Evolutionary conservation across 805 yeast genomes (phyloP).

Genomic region (Kluyveromyces aestuarii): DNA sequence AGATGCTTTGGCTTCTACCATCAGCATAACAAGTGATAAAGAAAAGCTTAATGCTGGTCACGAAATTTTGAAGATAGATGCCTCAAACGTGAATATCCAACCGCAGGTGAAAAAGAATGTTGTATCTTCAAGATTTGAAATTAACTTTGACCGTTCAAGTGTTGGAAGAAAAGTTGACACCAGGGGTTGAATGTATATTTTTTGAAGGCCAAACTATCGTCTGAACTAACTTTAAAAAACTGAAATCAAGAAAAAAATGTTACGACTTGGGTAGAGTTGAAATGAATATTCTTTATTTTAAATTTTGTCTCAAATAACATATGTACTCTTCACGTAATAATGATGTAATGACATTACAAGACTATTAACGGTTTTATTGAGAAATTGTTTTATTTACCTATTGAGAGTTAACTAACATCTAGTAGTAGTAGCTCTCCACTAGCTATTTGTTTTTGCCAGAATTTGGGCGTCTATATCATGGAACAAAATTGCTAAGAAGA

Average conservation of each 20-base stretch:
- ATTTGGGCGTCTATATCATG: constrained; percentile 27
- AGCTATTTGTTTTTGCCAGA: constrained; percentile 5
- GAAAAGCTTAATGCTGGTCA: constrained; percentile 24
- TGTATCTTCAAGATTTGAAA: constrained; percentile 26
- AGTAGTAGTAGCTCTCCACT: not conserved
- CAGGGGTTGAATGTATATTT: not conserved
- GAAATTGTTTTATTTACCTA: no score
- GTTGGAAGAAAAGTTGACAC: constrained; percentile 32
- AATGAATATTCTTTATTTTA: no score
- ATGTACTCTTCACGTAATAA: no score
- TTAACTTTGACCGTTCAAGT: constrained; percentile 32
- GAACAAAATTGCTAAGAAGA: constrained; percentile 25
- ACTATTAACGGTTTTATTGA: no score
- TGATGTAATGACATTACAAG: no score
- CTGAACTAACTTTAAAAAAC: no score
- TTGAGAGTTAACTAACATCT: no score
- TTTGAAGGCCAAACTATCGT: no score
- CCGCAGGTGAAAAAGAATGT: constrained; percentile 12
- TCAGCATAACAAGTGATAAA: constrained; percentile 18
- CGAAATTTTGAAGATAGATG: constrained; percentile 12
- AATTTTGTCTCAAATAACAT: no score
- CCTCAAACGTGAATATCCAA: not conserved
- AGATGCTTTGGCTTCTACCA: constrained; percentile 8
- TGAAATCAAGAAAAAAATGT: no score
- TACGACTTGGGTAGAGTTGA: no score